A percentile compares a stretch with the other conserved stretches of the same genome.
phyloP scores from a whole-genome alignment of 2,329 filamentous ascomycete species.

The Trichoderma cornu-damae region DNA sequence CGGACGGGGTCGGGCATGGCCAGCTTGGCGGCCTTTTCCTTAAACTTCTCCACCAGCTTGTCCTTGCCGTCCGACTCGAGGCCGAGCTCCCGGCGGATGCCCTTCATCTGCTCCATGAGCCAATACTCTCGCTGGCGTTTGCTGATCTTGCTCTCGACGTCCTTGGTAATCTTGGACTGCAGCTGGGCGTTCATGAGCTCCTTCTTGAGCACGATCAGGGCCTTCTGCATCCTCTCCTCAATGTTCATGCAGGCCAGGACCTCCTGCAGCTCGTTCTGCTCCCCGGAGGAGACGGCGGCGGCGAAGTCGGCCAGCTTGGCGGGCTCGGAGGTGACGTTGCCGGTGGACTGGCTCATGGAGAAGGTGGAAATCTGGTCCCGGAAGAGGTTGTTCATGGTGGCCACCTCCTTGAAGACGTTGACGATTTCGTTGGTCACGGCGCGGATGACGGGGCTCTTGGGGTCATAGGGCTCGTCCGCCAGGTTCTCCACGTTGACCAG shows the following conservation, averaged over 20 bases:
- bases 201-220: constrained; percentile 89
- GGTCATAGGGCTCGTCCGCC: constrained; percentile 79
- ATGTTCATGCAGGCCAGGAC: constrained; percentile 85
- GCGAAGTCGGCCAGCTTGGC: constrained; percentile 96
- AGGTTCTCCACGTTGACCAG: constrained; percentile 95
- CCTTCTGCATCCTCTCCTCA: constrained; percentile 87
- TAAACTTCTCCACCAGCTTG: constrained; percentile 95
- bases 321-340: constrained; percentile 91
- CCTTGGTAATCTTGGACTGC: constrained; percentile 95
- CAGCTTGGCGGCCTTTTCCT: constrained; percentile 86
- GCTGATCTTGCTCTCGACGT: constrained; percentile 94
- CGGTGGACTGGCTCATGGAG: constrained; percentile 88
- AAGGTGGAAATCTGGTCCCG: constrained; percentile 97
- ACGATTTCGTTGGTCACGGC: constrained; percentile 97
- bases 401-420: constrained; percentile 97
- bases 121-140: constrained; percentile 97
- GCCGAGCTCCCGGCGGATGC: constrained; percentile 88
- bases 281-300: constrained; percentile 90
- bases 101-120: constrained; percentile 99
- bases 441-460: constrained; percentile 81
- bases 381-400: constrained; percentile 88
- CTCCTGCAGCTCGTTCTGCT: constrained; percentile 86
- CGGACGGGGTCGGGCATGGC: constrained; percentile 96
- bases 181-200: constrained; percentile 97
- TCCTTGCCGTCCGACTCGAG: constrained; percentile 98